Percentiles rank a stretch among this genome's conserved stretches.
These are phyloP conservation scores for Nannochloropsis oceanica DNA, from an alignment of 108 stramenopile genomes.

Conservation along the genomic window DNA sequence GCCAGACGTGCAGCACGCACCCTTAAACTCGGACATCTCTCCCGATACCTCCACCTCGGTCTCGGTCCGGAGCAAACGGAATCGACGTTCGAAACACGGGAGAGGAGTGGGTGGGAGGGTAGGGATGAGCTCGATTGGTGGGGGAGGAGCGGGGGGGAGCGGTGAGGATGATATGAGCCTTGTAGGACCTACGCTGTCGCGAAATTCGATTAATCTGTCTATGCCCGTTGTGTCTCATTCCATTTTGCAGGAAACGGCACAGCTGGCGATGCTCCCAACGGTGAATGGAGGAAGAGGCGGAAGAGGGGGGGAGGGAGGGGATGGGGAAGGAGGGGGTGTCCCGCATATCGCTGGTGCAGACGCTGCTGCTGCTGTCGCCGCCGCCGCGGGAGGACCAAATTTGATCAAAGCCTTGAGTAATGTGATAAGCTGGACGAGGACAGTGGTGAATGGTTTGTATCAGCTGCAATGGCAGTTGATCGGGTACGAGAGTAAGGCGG, in stretches of 20 bases:
- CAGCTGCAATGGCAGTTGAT: conserved; percentile 28
- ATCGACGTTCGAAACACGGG: not conserved
- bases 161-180: not conserved
- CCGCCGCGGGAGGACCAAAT: not conserved
- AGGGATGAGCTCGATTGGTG: not conserved
- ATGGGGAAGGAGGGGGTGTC: not conserved
- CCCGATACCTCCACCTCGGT: conserved; percentile 51
- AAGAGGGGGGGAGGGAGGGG: not conserved
- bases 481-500: conserved; percentile 29
- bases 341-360: not conserved
- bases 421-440: not conserved
- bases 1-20: conserved; percentile 39
- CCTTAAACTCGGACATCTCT: conserved; percentile 47
- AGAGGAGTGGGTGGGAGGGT: not conserved
- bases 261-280: not conserved
- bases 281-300: not conserved
- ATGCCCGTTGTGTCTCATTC: not conserved
- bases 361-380: not conserved
- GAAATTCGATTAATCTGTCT: not conserved
- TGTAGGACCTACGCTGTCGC: not conserved
- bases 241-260: not conserved
- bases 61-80: conserved; percentile 61
- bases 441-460: conserved; percentile 22
- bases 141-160: not conserved
- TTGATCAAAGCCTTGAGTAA: not conserved